Evolutionary conservation across 257 asterid genomes (phyloP), one percentile per base, ranked within the genome.

Genomic region (Rauvolfia tetraphylla): DNA sequence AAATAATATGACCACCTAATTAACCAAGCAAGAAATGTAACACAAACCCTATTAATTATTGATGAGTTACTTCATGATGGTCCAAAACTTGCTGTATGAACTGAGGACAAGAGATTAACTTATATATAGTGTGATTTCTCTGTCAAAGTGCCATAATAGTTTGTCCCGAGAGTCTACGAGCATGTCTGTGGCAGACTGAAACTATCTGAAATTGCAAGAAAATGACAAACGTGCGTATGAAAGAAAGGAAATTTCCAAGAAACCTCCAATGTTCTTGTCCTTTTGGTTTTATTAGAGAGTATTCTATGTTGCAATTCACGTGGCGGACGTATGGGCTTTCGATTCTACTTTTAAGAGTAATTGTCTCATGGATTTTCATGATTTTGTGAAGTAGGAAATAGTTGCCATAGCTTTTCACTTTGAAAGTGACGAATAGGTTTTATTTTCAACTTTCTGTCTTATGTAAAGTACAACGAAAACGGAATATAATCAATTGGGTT

Each of bases 201-300:
- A 36, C 33, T 13, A 75, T 1, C 4, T 6, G 36, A 49, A 14
- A 3, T 49, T 12, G 18, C 73, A 48, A 49, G 66, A 65, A n/a
- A 75, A 31, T 39, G 36, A 49, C 20, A 27, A 44, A 1, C 39
- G 13, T 59, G 34, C 12, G 3, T 48, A 12, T 31, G 46, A 34
- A 59, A 78, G 51, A 27, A 13, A 46, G 83, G 91, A 88, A 88
- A 69, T 81, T 88, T 88, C 91, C 71, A 33, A 79, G 89, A 88
- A 88, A 59, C 76, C 41, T 58, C 83, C 20, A 22, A 39, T 51
- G 38, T 33, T 68, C 31, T 39, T 23, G 4, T 46, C 44, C 0
- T 25, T 25, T 12, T 14, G 13, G 1, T 25, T 23, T 20, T 68
- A 7, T 12, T 11, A 46, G 34, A 29, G 75, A 49, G 53, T 70